Conservation (phyloP, 345 rosid genomes). For the Rubroshorea leprosula region DNA sequence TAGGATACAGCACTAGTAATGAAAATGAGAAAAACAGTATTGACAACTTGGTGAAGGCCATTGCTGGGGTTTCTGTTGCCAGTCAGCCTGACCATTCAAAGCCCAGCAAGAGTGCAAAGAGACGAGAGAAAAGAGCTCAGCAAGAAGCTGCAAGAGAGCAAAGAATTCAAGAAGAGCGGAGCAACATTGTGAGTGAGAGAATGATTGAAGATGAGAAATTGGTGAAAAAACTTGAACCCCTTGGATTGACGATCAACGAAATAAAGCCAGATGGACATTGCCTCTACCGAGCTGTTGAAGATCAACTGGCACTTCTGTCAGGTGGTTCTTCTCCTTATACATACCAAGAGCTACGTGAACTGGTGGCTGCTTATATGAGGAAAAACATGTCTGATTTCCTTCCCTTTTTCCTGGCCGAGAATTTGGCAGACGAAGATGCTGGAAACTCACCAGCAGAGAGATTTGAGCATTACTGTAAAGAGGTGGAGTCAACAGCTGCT, state of each 20-base stretch:
- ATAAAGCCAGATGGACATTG: slow-evolving; percentile 94
- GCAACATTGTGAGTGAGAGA: slow-evolving; percentile 62
- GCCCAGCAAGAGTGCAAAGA: slow-evolving; percentile 71
- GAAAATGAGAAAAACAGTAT: slow-evolving; percentile 54
- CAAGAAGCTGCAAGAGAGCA: slow-evolving; percentile 89
- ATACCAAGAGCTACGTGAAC: slow-evolving; percentile 57
- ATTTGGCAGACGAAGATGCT: slow-evolving; percentile 24
- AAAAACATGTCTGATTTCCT: slow-evolving; percentile 29
- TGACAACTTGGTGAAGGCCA: slow-evolving; percentile 75
- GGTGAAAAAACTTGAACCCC: slow-evolving; percentile 52
- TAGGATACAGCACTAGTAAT: slow-evolving; percentile 46
- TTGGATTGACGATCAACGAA: slow-evolving; percentile 59
- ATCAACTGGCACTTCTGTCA: slow-evolving; percentile 58
- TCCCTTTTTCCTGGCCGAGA: slow-evolving; percentile 42
- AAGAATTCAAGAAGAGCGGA: slow-evolving; percentile 88
- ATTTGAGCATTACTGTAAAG: slow-evolving; percentile 54
- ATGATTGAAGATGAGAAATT: slow-evolving; percentile 57
- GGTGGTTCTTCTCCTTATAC: slow-evolving; percentile 62
- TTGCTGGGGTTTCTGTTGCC: slow-evolving; percentile 73
- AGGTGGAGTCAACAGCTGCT: slow-evolving; percentile 58
- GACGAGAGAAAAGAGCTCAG: slow-evolving; percentile 79
- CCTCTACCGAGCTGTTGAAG: slow-evolving; percentile 87
- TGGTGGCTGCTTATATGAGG: slow-evolving; percentile 82
- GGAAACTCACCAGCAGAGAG: slow-evolving; percentile 31
- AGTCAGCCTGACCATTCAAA: slow-evolving; percentile 52